A percentile compares a stretch with the other conserved stretches of the same genome.
These are phyloP conservation scores for Ottelia alismoides DNA, from an alignment of 106 monocot species.

Conservation along the genomic window DNA sequence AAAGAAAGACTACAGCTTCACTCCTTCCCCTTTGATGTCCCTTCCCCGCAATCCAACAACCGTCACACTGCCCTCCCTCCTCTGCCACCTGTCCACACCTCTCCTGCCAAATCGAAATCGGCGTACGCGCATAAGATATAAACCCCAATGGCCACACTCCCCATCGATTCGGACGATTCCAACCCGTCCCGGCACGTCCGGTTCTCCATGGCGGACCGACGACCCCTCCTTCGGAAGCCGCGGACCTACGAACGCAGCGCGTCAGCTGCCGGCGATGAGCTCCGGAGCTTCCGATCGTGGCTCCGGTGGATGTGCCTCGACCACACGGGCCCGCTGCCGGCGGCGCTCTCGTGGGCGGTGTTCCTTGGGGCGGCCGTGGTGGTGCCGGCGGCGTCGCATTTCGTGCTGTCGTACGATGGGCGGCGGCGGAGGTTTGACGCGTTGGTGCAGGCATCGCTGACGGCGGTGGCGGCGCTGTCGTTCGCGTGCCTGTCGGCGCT, in stretches of 20 bases:
- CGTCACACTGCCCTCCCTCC: too few species aligned
- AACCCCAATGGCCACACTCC: too few species aligned
- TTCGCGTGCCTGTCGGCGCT: constrained; percentile 53
- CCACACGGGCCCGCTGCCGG: constrained; percentile 16
- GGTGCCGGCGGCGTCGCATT: constrained; percentile 51
- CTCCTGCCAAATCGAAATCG: too few species aligned
- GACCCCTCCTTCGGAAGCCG: neutral
- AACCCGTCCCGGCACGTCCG: too few species aligned
- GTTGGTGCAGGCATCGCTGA: constrained; percentile 59
- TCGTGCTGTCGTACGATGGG: constrained; percentile 35
- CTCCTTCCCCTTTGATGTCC: too few species aligned
- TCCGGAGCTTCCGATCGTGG: constrained; percentile 38
- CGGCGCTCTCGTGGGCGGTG: constrained; percentile 42
- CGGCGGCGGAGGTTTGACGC: constrained; percentile 30
- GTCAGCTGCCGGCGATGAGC: constrained; percentile 53
- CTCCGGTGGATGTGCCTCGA: constrained; percentile 72
- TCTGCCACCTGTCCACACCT: too few species aligned
- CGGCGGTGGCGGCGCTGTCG: constrained; percentile 40
- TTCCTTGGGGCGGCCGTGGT: constrained; percentile 38
- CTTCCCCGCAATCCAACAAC: too few species aligned
- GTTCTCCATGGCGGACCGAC: too few species aligned
- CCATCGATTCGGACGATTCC: too few species aligned
- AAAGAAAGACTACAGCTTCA: too few species aligned
- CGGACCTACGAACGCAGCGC: constrained; percentile 14
- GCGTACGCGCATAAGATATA: too few species aligned